Evolutionary conservation across 768 basidiomycete species (phyloP), one percentile per base, ranked within the genome.

Genomic region (Panellus pusillus): DNA sequence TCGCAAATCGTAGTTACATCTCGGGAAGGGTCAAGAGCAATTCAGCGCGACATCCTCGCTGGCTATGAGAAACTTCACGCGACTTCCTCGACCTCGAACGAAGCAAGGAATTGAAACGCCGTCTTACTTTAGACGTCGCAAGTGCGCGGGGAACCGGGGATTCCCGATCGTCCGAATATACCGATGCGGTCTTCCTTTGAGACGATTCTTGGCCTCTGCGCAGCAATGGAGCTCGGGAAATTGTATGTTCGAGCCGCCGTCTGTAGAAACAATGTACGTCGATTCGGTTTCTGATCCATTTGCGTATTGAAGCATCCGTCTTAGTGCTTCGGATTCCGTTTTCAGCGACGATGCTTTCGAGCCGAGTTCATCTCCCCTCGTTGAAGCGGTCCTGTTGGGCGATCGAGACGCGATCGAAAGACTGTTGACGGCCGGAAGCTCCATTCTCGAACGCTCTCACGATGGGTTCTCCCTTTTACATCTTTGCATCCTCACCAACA

Each of bases 191-290:
- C 28, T 44, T 12, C 24, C 43, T n/a, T 44, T 44, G 43, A 13
- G 43, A 44, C 24, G 43, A 44, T 44, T 44, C 43, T 44, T 44
- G 27, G 43, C 43, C 18, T 44, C 43, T 44, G 43, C 43, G 43
- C 43, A 44, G 27, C 27, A 44, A 29, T 44, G 43, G 43, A 44
- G 18, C 27, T 27, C 24, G 28, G 43, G 28, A 44, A 13, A 28
- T 9, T 28, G 43, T 29, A 44, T 28, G 15, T 15, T 44, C n/a
- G 43, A 44, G 18, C 43, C 43, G 24, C 28, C 24, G 24, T 6
- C 27, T 44, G 15, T 44, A n/a, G 43, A 44, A 29, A 27, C 43
- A 15, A 44, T 44, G 43, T 44, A 44, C 24, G 24, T 24, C 24
- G 24, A 3, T 24, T 24, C 28, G 43, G 27, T 14, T 44, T 28